phyloP scores from a whole-genome alignment of 352 stramenopile genomes.

The Phytopythium delawarense region DNA sequence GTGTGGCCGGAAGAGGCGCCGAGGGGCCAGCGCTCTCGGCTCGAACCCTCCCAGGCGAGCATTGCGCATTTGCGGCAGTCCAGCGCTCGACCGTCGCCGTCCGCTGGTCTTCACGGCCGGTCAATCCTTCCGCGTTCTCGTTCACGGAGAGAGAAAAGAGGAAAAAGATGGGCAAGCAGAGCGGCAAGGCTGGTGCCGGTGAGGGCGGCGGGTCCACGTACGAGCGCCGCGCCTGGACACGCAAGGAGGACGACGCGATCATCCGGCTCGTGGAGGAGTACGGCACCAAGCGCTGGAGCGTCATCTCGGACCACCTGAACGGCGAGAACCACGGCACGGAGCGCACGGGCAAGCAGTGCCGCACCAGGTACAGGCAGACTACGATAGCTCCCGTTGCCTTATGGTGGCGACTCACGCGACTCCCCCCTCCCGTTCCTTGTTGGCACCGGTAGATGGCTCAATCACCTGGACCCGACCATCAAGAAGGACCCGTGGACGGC shows the following conservation, averaged over 20 bases:
- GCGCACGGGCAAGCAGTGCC: conserved; percentile 81
- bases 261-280: conserved; percentile 84
- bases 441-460: conserved; percentile 52
- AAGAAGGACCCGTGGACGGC: conserved; percentile 86
- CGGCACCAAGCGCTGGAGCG: conserved; percentile 82
- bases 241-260: conserved; percentile 84
- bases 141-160: neutral
- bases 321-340: conserved; percentile 81
- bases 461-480: conserved; percentile 82
- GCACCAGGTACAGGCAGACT: conserved; percentile 36
- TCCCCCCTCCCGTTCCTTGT: neutral
- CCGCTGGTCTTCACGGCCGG: neutral
- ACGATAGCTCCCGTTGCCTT: neutral
- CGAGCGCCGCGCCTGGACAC: conserved; percentile 79
- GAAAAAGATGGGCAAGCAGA: conserved; percentile 55
- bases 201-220: conserved; percentile 54
- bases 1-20: neutral
- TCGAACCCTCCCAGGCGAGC: neutral
- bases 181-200: conserved; percentile 41
- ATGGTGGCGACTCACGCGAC: conserved; percentile 1
- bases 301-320: conserved; percentile 87
- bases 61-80: conserved; percentile 5
- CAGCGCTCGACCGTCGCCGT: neutral
- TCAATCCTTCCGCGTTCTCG: too few species aligned
- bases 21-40: neutral